phyloP scores from a whole-genome alignment of 257 asterid species.

The Prunella vulgaris region DNA sequence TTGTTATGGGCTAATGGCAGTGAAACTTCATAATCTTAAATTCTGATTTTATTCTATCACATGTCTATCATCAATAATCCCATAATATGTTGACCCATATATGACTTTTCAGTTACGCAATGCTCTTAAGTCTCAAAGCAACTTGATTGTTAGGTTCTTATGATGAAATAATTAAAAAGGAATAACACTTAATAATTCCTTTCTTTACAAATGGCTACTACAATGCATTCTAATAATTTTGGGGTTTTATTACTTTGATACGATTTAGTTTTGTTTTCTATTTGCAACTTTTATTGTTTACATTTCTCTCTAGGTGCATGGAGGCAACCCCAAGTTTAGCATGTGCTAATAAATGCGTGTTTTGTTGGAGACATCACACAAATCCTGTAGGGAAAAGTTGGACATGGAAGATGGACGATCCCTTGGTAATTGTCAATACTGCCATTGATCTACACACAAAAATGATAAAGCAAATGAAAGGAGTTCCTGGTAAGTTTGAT shows the following conservation, averaged over 20 bases:
- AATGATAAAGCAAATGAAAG: constrained; percentile 97
- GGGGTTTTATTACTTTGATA: not conserved
- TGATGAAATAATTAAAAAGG: not conserved
- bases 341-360: constrained; percentile 96
- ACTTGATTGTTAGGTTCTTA: not conserved
- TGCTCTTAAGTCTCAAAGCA: not conserved
- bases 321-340: constrained; percentile 99
- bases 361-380: constrained; percentile 99
- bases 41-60: constrained; percentile 9
- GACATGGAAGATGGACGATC: constrained; percentile 99
- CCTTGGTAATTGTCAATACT: constrained; percentile 75
- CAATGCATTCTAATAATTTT: not conserved
- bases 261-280: not conserved
- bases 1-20: constrained; percentile 12
- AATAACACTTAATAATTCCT: not conserved
- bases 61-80: not conserved
- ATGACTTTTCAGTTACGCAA: not conserved
- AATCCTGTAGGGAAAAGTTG: constrained; percentile 96
- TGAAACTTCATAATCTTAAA: not conserved
- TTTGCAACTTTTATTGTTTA: constrained; percentile 7
- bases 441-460: constrained; percentile 86
- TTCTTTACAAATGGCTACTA: not conserved
- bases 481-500: constrained; percentile 75
- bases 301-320: constrained; percentile 70
- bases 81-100: not conserved